Conservation (phyloP, 2,329 filamentous ascomycete species). For the Fusarium sp. region DNA sequence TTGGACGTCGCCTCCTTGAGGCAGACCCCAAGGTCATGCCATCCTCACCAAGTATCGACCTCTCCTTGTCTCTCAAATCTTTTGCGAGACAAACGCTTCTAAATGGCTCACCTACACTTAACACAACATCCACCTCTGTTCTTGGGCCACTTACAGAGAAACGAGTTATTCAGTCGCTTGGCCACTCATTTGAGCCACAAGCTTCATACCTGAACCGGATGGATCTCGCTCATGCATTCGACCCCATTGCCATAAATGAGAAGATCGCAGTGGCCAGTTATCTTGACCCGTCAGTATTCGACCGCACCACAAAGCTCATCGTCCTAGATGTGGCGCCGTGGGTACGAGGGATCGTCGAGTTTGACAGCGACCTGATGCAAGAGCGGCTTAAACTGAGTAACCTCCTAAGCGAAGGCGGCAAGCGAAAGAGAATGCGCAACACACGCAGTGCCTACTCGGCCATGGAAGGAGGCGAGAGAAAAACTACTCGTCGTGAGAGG, state of each 20-base stretch:
- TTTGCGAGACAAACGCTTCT: conserved; percentile 47
- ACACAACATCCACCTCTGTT: background rate
- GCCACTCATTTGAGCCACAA: conserved; percentile 52
- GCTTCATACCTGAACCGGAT: conserved; percentile 58
- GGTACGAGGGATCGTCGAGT: conserved; percentile 85
- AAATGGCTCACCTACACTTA: conserved; percentile 3
- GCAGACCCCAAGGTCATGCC: conserved; percentile 55
- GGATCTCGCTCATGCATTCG: conserved; percentile 71
- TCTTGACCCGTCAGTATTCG: conserved; percentile 80
- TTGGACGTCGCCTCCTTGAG: conserved; percentile 64
- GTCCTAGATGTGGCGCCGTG: conserved; percentile 87
- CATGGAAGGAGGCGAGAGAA: conserved; percentile 78
- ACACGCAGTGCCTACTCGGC: conserved; percentile 83
- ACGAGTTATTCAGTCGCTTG: conserved; percentile 54
- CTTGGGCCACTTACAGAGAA: conserved; percentile 53
- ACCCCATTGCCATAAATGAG: conserved; percentile 68
- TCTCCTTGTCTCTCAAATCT: conserved; percentile 51
- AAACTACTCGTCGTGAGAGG: conserved; percentile 74
- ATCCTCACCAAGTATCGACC: conserved; percentile 41
- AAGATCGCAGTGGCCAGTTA: conserved; percentile 55
- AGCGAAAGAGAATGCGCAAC: conserved; percentile 69
- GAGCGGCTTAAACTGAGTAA: conserved; percentile 74
- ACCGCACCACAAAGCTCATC: conserved; percentile 75
- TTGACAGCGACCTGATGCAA: conserved; percentile 78
- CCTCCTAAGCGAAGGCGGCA: conserved; percentile 71